Evolutionary conservation across 352 stramenopile genomes (phyloP), one percentile per base, ranked within the genome.

Genomic region (Globisporangium paddicum): DNA sequence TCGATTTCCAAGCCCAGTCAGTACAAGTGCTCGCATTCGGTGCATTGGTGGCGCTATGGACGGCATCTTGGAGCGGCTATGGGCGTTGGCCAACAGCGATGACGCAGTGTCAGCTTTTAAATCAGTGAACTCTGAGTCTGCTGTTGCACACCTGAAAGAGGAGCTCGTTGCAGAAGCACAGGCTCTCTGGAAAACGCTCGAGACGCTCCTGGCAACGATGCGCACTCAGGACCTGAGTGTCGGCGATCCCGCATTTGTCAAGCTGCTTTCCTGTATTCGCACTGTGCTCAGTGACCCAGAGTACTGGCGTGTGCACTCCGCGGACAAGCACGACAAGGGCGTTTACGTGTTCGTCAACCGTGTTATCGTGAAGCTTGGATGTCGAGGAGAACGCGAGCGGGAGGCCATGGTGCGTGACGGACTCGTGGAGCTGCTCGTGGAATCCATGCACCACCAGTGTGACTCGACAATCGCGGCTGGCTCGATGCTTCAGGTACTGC

Each of bases 141-240:
- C 19, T 2, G 66, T 37, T 41, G n/a, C 41, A 10, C 62, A 46
- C 7, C 46, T 55, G 10, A 55, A 55, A 28, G 55, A 55, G 14
- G 66, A 71, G 23, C 54, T 67, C 8, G 34, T 82, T 10, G 40
- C 55, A 0, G 77, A 89, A 52, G 74, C 68, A 2, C 69, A 72
- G n/a, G 71, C 73, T 52, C 62, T 87, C 2, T 89, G 79, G 79
- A 68, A 69, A 10, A 71, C 75, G 13, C 61, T 89, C 9, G 75
- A 86, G 28, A 71, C 77, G 35, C 60, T 83, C 26, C 9, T 86
- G 21, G 58, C 64, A 8, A 81, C 77, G 0, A 34, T 71, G 30
- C 70, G 65, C 11, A 28, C 68, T 2, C 50, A 65, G 10, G 72
- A 87, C 11, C 44, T 86, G 4, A 35, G 42, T 14, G 64, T 77